Conservation (phyloP, 192 early-diverging fungal species). For the Coemansia sp. region DNA sequence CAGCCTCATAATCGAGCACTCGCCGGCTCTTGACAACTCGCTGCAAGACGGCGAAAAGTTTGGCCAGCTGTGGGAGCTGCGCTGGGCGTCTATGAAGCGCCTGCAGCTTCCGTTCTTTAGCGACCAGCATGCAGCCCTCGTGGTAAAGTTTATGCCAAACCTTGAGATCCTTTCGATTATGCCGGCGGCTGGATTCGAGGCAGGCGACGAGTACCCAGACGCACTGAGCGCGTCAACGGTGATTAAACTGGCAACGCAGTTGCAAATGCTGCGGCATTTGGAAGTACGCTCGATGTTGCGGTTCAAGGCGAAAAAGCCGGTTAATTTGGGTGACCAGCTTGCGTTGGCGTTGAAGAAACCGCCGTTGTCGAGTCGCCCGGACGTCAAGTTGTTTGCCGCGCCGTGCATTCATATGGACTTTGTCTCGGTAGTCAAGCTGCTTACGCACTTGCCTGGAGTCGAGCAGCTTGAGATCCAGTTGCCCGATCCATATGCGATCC, state of each 20-base stretch:
- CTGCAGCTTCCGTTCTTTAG: slow-evolving; percentile 54
- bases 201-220: slow-evolving; percentile 52
- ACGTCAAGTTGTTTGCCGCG: slow-evolving; percentile 40
- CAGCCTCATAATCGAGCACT: slow-evolving; percentile 53
- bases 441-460: slow-evolving; percentile 35
- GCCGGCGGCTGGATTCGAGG: slow-evolving; percentile 44
- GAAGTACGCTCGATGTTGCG: slow-evolving; percentile 50
- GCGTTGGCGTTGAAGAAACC: slow-evolving; percentile 32
- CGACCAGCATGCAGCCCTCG: slow-evolving; percentile 42
- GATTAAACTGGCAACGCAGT: slow-evolving; percentile 39
- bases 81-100: slow-evolving; percentile 42
- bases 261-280: slow-evolving; percentile 40
- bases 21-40: slow-evolving; percentile 51
- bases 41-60: slow-evolving; percentile 50
- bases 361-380: slow-evolving; percentile 26
- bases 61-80: slow-evolving; percentile 50
- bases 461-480: slow-evolving; percentile 54
- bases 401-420: slow-evolving; percentile 51
- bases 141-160: slow-evolving; percentile 53
- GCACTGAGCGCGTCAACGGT: slow-evolving; percentile 24
- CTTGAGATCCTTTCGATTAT: slow-evolving; percentile 48
- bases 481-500: slow-evolving; percentile 33
- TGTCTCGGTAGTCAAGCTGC: slow-evolving; percentile 32
- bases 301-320: slow-evolving; percentile 34
- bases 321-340: slow-evolving; percentile 39